These are phyloP conservation scores for Clarireedia monteithiana DNA, from an alignment of 2,329 filamentous ascomycete species.

Conservation along the genomic window DNA sequence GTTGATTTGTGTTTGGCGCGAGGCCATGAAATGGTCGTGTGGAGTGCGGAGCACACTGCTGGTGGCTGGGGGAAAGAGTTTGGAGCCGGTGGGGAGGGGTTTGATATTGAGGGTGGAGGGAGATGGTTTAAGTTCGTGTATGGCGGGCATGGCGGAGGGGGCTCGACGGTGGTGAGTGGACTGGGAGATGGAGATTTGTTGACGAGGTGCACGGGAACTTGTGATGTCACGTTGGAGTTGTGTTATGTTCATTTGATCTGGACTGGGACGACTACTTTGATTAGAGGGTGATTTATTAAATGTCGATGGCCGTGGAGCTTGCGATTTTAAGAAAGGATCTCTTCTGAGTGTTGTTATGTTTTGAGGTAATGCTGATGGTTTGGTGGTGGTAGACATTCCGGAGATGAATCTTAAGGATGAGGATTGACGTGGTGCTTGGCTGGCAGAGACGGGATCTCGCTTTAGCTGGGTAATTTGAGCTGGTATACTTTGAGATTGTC, in stretches of 20 bases:
- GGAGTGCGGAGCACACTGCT: neutral
- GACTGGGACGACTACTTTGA: neutral
- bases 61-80: neutral
- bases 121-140: neutral
- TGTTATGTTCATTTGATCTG: neutral
- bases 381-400: neutral
- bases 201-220: no score
- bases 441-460: neutral
- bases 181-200: no score
- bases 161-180: no score
- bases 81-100: neutral
- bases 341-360: neutral
- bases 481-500: neutral
- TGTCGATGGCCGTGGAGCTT: neutral
- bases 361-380: neutral
- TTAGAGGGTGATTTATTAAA: neutral
- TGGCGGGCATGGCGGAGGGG: no score
- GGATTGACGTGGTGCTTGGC: neutral
- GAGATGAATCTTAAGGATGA: neutral
- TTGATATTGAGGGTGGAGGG: neutral
- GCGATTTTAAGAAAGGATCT: neutral
- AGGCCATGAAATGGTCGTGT: conserved; percentile 13
- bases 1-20: conserved; percentile 10
- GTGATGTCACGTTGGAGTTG: neutral
- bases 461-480: neutral